phyloP scores from a whole-genome alignment of 2,329 filamentous ascomycete genomes.

The Ascochyta fabae region DNA sequence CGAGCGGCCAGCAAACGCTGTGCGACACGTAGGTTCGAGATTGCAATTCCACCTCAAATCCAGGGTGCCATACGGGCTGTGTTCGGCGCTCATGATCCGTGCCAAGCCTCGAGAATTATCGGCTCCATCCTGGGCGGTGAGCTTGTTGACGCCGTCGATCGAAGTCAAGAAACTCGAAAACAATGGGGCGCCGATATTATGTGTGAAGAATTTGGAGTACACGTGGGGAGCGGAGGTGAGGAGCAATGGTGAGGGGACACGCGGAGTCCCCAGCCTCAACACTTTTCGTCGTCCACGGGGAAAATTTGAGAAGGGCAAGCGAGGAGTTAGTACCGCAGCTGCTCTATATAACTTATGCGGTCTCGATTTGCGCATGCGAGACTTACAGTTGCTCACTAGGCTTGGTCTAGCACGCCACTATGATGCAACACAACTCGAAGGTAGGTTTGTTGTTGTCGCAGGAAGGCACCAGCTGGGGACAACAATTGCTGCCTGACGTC shows the following conservation, averaged over 20 bases:
- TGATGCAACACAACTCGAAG: neutral
- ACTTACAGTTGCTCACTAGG: constrained; percentile 7
- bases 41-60: neutral
- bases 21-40: neutral
- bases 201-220: constrained; percentile 9
- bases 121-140: constrained; percentile 6
- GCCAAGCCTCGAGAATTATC: constrained; percentile 9
- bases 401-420: constrained; percentile 5
- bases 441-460: neutral
- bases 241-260: constrained; percentile 7
- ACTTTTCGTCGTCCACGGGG: constrained; percentile 12
- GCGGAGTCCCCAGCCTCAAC: constrained; percentile 18
- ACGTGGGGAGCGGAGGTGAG: constrained; percentile 15
- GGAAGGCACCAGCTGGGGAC: neutral
- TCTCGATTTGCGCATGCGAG: neutral
- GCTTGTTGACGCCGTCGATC: constrained; percentile 10
- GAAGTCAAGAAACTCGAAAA: constrained; percentile 10
- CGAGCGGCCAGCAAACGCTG: neutral
- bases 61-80: constrained; percentile 1
- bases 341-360: constrained; percentile 1
- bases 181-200: constrained; percentile 8
- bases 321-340: neutral
- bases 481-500: neutral
- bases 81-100: constrained; percentile 5
- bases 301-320: neutral